Evolutionary conservation across 2,329 filamentous ascomycete species (phyloP).

Genomic region (Penicillium sp.): DNA sequence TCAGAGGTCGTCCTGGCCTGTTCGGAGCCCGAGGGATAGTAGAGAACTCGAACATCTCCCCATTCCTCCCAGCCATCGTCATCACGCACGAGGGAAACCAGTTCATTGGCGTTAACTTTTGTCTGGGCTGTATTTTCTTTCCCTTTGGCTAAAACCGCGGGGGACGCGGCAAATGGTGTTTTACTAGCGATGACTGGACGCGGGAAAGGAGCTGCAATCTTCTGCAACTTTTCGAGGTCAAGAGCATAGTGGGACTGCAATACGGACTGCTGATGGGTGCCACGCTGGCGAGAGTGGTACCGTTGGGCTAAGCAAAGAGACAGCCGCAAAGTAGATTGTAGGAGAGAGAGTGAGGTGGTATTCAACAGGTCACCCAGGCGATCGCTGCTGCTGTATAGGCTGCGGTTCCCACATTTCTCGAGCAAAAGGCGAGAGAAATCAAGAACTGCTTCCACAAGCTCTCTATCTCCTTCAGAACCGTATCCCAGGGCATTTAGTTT

Average conservation of each 20-base stretch:
- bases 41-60: constrained; percentile 75
- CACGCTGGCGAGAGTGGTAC: constrained; percentile 84
- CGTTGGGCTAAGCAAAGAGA: constrained; percentile 84
- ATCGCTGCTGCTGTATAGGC: constrained; percentile 89
- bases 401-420: constrained; percentile 94
- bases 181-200: constrained; percentile 61
- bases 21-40: constrained; percentile 57
- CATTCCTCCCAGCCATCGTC: constrained; percentile 66
- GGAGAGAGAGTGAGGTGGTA: constrained; percentile 74
- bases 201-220: constrained; percentile 76
- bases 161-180: constrained; percentile 50
- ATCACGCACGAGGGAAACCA: constrained; percentile 69
- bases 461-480: constrained; percentile 70
- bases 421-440: constrained; percentile 83
- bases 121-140: constrained; percentile 65
- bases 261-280: constrained; percentile 67
- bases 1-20: constrained; percentile 35
- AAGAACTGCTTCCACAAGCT: constrained; percentile 75
- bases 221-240: constrained; percentile 73
- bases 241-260: constrained; percentile 79
- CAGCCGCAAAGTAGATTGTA: constrained; percentile 75
- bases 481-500: constrained; percentile 63
- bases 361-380: constrained; percentile 87
- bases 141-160: constrained; percentile 62
- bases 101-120: constrained; percentile 74